Conservation (phyloP, 257 asterid genomes). For the Plantago ovata region DNA sequence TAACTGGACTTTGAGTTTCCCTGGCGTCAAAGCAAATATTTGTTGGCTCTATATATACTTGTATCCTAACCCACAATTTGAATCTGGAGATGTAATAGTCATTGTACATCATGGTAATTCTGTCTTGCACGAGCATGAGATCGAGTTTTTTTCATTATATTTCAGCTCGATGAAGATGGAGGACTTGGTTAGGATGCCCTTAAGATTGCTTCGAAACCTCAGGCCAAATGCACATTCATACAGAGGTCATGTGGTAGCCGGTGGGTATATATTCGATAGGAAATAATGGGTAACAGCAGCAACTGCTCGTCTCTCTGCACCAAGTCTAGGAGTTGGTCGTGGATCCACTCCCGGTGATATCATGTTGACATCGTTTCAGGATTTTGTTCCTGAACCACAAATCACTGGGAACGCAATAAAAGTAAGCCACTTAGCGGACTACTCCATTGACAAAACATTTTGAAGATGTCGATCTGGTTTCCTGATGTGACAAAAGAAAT, state of each 20-base stretch:
- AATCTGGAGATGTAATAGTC: too few relatives aligned
- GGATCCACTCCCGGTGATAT: constrained; percentile 89
- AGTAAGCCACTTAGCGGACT: too few relatives aligned
- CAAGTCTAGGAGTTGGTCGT: constrained; percentile 91
- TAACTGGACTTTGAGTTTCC: too few relatives aligned
- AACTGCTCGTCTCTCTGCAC: constrained; percentile 94
- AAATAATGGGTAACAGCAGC: constrained; percentile 90
- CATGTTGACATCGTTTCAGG: constrained; percentile 78
- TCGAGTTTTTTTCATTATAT: constrained; percentile 19
- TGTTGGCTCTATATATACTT: too few relatives aligned
- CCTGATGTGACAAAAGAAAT: too few relatives aligned
- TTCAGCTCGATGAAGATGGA: constrained; percentile 77
- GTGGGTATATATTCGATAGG: constrained; percentile 93
- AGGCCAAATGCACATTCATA: constrained; percentile 86
- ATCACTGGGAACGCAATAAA: constrained; percentile 95
- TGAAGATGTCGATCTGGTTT: too few relatives aligned
- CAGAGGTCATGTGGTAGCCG: constrained; percentile 97
- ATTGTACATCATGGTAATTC: too few relatives aligned
- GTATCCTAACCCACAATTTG: too few relatives aligned
- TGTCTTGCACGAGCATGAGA: constrained; percentile 7
- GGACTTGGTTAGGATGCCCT: constrained; percentile 78
- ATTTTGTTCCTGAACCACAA: constrained; percentile 89
- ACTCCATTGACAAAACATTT: too few relatives aligned
- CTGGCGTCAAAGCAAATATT: too few relatives aligned
- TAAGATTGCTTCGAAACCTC: constrained; percentile 56